phyloP scores from a whole-genome alignment of 768 basidiomycete genomes.

The Boletus vermiculosoides region DNA sequence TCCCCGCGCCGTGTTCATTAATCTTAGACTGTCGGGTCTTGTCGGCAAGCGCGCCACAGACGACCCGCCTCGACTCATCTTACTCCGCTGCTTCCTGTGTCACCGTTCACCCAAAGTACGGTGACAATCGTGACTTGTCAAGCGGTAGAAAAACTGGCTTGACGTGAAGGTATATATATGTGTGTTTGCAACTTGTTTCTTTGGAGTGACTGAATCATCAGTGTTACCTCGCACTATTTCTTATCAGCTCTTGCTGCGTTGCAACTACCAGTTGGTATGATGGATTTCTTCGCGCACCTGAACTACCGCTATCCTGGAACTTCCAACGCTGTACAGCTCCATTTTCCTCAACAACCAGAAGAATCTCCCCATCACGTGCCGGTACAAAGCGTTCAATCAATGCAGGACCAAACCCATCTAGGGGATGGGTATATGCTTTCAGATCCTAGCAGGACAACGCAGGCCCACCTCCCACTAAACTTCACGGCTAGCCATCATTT shows the following conservation, averaged over 20 bases:
- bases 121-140: neutral
- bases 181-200: neutral
- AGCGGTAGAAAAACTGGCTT: neutral
- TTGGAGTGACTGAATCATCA: neutral
- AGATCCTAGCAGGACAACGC: neutral
- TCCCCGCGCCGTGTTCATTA: conserved; percentile 6
- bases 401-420: neutral
- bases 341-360: conserved; percentile 3
- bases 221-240: neutral
- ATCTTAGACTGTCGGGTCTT: neutral
- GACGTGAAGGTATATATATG: conserved; percentile 21
- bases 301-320: conserved; percentile 17
- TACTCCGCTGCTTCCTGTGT: neutral
- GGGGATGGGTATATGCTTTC: neutral
- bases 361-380: neutral
- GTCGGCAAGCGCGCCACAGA: conserved; percentile 8
- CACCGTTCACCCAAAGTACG: neutral
- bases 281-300: conserved; percentile 18
- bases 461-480: neutral
- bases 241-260: neutral
- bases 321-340: neutral
- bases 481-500: neutral
- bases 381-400: neutral
- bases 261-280: neutral
- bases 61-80: neutral